Evolutionary conservation across 148 eudicot genomes (phyloP).

Genomic region (Camellia granthamiana): DNA sequence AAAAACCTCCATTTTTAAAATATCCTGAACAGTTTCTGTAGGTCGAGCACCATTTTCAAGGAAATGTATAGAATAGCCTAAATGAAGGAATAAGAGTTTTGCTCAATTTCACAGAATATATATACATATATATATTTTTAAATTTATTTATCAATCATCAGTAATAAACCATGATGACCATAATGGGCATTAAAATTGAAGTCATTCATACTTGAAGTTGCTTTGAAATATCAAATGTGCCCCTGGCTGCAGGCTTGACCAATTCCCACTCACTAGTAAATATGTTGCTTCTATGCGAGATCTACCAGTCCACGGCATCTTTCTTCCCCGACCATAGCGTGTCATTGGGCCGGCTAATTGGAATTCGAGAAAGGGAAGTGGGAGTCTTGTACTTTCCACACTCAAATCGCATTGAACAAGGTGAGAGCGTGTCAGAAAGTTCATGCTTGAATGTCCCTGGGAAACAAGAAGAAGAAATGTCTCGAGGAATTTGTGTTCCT

Average conservation of each 20-base stretch:
- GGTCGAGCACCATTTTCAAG: no score
- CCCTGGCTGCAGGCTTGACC: background rate
- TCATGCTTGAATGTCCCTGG: background rate
- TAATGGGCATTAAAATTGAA: background rate
- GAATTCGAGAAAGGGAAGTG: conserved; percentile 37
- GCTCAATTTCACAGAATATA: no score
- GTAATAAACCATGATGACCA: background rate
- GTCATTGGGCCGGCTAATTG: conserved; percentile 54
- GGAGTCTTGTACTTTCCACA: conserved; percentile 18
- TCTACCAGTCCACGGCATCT: conserved; percentile 52
- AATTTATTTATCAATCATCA: background rate
- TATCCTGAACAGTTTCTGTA: no score
- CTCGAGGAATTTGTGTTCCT: conserved; percentile 51
- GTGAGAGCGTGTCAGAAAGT: background rate
- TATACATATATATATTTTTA: no score
- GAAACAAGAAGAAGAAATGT: conserved; percentile 14
- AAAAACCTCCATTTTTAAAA: no score
- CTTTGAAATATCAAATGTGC: background rate
- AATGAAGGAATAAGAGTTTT: no score
- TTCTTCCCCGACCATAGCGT: conserved; percentile 64
- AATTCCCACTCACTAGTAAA: background rate
- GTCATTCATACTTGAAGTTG: background rate
- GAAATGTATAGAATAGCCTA: no score
- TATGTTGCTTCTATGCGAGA: background rate
- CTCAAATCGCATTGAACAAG: conserved; percentile 3